Conservation (phyloP, 2,329 filamentous ascomycete genomes). For the Magnaporthiopsis poae region DNA sequence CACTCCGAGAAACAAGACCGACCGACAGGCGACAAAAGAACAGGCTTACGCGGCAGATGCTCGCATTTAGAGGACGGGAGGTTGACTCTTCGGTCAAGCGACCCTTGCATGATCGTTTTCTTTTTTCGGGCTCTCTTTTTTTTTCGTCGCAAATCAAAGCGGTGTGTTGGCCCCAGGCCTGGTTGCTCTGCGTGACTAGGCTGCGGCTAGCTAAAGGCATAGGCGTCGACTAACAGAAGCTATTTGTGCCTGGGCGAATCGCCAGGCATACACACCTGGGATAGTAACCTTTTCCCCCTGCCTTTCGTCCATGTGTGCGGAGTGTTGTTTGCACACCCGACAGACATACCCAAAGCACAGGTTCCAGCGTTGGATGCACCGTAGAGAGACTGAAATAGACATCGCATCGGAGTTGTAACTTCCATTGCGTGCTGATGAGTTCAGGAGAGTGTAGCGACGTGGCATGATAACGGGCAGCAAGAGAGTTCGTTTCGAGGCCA, state of each 20-base stretch:
- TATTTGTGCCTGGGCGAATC: background rate
- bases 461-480: too few species aligned
- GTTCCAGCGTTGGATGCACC: background rate
- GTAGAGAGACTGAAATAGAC: background rate
- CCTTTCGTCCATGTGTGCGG: background rate
- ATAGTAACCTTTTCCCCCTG: background rate
- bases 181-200: background rate
- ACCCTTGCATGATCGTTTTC: background rate
- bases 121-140: background rate
- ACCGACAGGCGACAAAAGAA: too few species aligned
- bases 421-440: background rate
- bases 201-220: background rate
- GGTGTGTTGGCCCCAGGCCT: background rate
- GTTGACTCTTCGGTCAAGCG: background rate
- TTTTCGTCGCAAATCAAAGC: background rate
- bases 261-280: background rate
- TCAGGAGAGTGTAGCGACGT: background rate
- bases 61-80: too few species aligned
- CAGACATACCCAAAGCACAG: background rate
- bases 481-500: background rate
- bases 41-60: too few species aligned
- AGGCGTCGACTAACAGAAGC: background rate
- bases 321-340: too few species aligned
- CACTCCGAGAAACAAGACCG: background rate
- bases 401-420: background rate